Evolutionary conservation across 164 flowering plant species (phyloP).

Genomic region (Berberis thunbergii): DNA sequence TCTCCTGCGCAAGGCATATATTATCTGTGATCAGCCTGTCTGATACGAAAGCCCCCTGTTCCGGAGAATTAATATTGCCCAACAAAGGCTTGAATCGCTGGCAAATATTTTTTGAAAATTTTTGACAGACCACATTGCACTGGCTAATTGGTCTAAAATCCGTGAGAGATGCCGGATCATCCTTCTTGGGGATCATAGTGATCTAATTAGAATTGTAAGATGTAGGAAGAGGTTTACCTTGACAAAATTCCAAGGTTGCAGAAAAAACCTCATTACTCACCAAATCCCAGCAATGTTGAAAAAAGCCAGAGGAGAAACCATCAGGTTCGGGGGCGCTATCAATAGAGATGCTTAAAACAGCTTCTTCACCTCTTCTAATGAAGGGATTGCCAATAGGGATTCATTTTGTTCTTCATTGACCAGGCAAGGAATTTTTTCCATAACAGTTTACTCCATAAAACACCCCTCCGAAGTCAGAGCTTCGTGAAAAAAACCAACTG

Average conservation of each 20-base stretch:
- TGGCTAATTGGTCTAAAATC: background rate
- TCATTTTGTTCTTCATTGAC: too few species aligned
- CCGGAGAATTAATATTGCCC: background rate
- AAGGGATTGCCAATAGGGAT: too few species aligned
- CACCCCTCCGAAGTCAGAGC: background rate
- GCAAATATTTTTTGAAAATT: background rate
- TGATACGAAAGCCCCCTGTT: background rate
- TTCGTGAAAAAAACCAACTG: background rate
- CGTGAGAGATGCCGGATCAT: background rate
- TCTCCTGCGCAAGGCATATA: background rate
- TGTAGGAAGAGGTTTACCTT: background rate
- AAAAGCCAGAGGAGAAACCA: background rate
- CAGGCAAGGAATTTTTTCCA: background rate
- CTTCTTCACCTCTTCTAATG: too few species aligned
- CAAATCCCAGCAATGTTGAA: background rate
- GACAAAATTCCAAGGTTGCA: background rate
- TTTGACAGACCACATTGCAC: background rate
- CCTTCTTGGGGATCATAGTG: background rate
- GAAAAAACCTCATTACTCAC: background rate
- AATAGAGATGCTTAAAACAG: too few species aligned
- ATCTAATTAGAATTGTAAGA: background rate
- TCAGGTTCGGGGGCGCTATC: too few species aligned
- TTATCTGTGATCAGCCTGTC: background rate
- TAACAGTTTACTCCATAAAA: background rate
- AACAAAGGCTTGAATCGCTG: background rate